phyloP scores from a whole-genome alignment of 495 filamentous ascomycete genomes.

The Chaetomidium leptoderma region DNA sequence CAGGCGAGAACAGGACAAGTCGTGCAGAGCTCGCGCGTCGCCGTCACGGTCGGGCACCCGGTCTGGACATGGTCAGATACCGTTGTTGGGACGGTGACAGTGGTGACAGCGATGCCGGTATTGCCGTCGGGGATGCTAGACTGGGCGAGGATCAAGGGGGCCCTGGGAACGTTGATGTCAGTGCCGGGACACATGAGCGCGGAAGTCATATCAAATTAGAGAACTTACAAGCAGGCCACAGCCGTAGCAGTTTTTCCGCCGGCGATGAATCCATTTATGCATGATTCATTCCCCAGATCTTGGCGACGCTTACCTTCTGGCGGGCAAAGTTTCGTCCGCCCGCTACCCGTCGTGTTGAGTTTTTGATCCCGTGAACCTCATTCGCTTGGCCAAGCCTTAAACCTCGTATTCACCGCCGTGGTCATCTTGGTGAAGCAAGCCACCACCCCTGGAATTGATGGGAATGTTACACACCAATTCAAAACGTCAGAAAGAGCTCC shows the following conservation, averaged over 20 bases:
- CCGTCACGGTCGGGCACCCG: constrained; percentile 26
- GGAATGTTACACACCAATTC: too few relatives aligned
- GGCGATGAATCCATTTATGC: background rate
- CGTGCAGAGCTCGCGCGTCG: constrained; percentile 25
- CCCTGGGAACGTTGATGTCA: background rate
- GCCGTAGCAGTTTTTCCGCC: background rate
- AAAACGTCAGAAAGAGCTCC: too few relatives aligned
- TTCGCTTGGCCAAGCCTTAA: constrained; percentile 6
- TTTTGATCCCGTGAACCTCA: background rate
- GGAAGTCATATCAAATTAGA: background rate
- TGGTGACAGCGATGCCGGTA: background rate
- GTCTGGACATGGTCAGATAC: constrained; percentile 5
- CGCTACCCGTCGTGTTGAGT: background rate
- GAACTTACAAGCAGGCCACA: constrained; percentile 6
- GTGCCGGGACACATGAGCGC: background rate
- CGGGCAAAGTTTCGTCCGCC: constrained; percentile 11
- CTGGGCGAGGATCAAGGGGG: background rate
- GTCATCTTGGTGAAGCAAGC: background rate
- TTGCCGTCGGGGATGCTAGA: background rate
- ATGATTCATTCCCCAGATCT: background rate
- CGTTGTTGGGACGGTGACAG: background rate
- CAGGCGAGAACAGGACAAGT: constrained; percentile 31
- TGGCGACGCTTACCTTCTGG: background rate
- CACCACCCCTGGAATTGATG: background rate
- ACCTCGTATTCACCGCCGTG: constrained; percentile 9